Percentiles rank a stretch among this genome's conserved stretches.
Conservation (phyloP, 805 yeast species). For the Candida insectorum region DNA sequence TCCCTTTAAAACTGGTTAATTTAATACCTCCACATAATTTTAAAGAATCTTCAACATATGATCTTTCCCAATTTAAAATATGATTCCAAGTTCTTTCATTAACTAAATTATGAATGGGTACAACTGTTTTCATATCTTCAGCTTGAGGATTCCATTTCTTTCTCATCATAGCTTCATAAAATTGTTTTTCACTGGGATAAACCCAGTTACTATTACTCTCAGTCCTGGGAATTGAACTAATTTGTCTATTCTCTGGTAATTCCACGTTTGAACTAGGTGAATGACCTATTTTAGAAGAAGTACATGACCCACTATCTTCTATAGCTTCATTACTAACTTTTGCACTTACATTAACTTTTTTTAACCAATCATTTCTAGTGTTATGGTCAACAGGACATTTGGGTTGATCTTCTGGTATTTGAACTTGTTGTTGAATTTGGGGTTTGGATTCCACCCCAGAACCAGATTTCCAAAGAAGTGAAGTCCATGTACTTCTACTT, state of each 20-base stretch:
- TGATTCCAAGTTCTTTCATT: constrained; percentile 91
- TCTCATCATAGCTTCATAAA: constrained; percentile 89
- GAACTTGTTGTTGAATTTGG: constrained; percentile 5
- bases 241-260: constrained; percentile 70
- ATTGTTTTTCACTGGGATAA: constrained; percentile 93
- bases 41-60: constrained; percentile 45
- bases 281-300: constrained; percentile 33
- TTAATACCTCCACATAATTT: constrained; percentile 76
- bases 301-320: constrained; percentile 19
- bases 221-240: constrained; percentile 82
- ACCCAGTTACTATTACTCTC: constrained; percentile 69
- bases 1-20: constrained; percentile 85
- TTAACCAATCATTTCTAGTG: constrained; percentile 36
- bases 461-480: constrained; percentile 15
- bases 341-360: constrained; percentile 31
- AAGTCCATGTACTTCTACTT: constrained; percentile 32
- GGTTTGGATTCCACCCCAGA: too few species aligned
- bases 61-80: constrained; percentile 77
- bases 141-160: constrained; percentile 84
- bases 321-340: constrained; percentile 34
- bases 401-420: constrained; percentile 23
- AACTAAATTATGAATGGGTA: constrained; percentile 91
- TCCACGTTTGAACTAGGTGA: constrained; percentile 29
- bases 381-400: constrained; percentile 24
- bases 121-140: constrained; percentile 82